These are phyloP conservation scores for Morella rubra DNA, from an alignment of 306 rosid genomes.

Conservation along the genomic window DNA sequence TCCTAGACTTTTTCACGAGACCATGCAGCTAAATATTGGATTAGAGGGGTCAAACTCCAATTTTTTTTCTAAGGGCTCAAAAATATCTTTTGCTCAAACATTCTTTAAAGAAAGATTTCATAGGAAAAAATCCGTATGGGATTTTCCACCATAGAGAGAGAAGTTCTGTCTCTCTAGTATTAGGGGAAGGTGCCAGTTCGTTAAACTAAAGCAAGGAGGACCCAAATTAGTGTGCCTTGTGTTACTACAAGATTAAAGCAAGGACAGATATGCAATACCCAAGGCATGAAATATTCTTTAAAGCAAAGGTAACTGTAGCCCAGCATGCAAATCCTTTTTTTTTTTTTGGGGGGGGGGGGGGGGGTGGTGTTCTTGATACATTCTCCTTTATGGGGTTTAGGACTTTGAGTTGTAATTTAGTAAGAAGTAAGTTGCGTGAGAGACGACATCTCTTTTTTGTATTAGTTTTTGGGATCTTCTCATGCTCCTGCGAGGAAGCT, in stretches of 20 bases:
- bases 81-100: background rate
- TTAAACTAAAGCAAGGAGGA: background rate
- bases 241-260: constrained; percentile 36
- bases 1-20: too few species aligned
- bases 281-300: constrained; percentile 52
- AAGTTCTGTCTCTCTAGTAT: background rate
- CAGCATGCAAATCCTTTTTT: constrained; percentile 50
- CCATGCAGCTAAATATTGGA: too few species aligned
- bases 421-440: constrained; percentile 45
- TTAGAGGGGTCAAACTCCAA: too few species aligned
- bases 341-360: background rate
- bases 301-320: constrained; percentile 57
- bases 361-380: constrained; percentile 1
- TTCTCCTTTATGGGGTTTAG: constrained; percentile 53
- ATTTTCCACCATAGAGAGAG: background rate
- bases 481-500: constrained; percentile 48
- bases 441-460: constrained; percentile 45
- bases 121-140: background rate
- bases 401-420: constrained; percentile 47
- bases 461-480: constrained; percentile 81
- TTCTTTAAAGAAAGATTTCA: background rate
- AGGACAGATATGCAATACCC: constrained; percentile 32
- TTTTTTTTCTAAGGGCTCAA: too few species aligned
- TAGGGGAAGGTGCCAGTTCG: constrained; percentile 2
- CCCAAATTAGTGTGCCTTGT: constrained; percentile 35